phyloP scores from a whole-genome alignment of 1,284 basidiomycete genomes.

The Cryptococcus maquisensis region DNA sequence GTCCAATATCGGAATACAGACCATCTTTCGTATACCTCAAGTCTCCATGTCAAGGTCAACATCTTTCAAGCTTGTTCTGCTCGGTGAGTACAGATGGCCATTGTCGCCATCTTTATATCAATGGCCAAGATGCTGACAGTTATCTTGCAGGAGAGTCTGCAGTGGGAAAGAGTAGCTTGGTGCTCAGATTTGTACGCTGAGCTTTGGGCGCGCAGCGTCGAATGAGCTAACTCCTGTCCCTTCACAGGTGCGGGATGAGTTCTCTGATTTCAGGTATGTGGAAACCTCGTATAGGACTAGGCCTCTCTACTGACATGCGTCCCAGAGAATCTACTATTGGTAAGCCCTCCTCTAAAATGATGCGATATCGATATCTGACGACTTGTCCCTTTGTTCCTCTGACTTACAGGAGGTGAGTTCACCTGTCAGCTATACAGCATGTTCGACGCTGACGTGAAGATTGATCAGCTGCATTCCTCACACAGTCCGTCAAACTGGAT shows the following conservation, averaged over 20 bases:
- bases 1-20: too few species aligned
- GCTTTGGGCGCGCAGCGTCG: not conserved
- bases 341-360: slow-evolving; percentile 9
- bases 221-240: not conserved
- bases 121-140: not conserved
- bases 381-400: slow-evolving; percentile 14
- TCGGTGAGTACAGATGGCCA: slow-evolving; percentile 56
- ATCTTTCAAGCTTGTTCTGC: slow-evolving; percentile 72
- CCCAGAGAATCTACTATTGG: slow-evolving; percentile 48
- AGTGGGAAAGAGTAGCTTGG: slow-evolving; percentile 94
- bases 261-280: slow-evolving; percentile 87
- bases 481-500: slow-evolving; percentile 87
- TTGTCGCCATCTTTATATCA: slow-evolving; percentile 1
- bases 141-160: slow-evolving; percentile 76
- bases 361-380: not conserved
- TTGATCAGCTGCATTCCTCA: slow-evolving; percentile 79
- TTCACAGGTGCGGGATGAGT: slow-evolving; percentile 69
- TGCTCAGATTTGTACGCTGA: slow-evolving; percentile 78
- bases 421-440: not conserved
- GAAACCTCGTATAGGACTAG: not conserved
- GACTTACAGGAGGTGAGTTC: slow-evolving; percentile 21
- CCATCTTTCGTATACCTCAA: not conserved
- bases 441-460: not conserved
- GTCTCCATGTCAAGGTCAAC: slow-evolving; percentile 40
- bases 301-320: not conserved